phyloP scores from a whole-genome alignment of 495 filamentous ascomycete genomes.

The Penicillium subrubescens region DNA sequence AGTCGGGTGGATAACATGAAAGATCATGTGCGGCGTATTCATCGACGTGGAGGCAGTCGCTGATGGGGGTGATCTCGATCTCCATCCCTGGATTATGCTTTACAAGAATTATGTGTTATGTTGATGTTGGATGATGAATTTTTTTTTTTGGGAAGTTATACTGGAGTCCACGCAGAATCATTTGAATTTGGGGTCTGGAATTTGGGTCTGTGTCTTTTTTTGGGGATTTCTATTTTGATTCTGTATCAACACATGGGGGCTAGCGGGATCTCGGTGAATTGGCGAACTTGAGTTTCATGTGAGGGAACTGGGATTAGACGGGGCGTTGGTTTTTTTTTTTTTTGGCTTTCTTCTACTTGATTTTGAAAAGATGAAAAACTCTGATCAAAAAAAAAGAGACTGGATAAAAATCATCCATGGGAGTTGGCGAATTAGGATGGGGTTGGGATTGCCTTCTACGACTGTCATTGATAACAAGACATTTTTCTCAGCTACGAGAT shows the following conservation, averaged over 20 bases:
- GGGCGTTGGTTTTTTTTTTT: neutral
- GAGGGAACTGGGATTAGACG: neutral
- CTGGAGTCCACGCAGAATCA: neutral
- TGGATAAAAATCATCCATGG: neutral
- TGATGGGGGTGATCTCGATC: conserved; percentile 12
- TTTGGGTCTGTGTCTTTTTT: neutral
- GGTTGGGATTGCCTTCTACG: neutral
- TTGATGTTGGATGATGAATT: neutral
- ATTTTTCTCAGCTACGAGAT: neutral
- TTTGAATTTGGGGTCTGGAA: neutral
- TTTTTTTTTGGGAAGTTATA: neutral
- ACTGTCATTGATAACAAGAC: neutral
- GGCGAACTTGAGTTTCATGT: neutral
- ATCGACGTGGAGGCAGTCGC: conserved; percentile 28
- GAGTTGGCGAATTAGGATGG: neutral
- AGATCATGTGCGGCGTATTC: conserved; percentile 55
- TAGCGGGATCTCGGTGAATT: neutral
- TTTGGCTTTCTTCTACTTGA: neutral
- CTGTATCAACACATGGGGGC: neutral
- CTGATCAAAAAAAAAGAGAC: neutral
- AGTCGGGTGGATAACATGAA: conserved; percentile 69
- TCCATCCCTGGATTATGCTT: neutral
- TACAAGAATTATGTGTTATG: neutral
- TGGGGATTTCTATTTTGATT: neutral
- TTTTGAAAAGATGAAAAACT: neutral